Evolutionary conservation across 352 stramenopile genomes (phyloP).

Genomic region (Thalassiosira sp.): DNA sequence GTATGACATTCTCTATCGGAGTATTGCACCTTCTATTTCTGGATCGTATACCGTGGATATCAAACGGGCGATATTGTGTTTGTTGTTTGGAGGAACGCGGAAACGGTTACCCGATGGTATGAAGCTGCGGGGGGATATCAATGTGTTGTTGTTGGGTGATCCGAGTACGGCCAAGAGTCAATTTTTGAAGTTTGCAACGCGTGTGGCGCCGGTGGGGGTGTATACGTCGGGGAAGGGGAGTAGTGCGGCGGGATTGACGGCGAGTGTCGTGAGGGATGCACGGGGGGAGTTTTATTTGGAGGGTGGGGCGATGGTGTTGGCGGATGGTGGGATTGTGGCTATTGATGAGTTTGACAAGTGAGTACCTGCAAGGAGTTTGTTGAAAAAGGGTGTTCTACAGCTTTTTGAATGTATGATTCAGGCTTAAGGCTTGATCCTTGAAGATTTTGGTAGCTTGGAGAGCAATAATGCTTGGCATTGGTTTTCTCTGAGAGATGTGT

Average conservation of each 20-base stretch:
- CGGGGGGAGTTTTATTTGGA: constrained; percentile 98
- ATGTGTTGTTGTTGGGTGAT: constrained; percentile 97
- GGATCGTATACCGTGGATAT: constrained; percentile 97
- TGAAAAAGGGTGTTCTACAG: too few relatives aligned
- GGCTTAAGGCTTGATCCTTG: too few relatives aligned
- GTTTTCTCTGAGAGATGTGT: too few relatives aligned
- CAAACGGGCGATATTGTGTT: constrained; percentile 94
- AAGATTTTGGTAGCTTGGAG: too few relatives aligned
- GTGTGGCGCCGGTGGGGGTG: constrained; percentile 94
- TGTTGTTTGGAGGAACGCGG: constrained; percentile 92
- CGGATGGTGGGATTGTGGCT: constrained; percentile 97
- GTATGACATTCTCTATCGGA: constrained; percentile 89
- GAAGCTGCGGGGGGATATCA: constrained; percentile 97
- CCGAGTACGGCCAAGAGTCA: constrained; percentile 97
- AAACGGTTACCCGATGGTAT: constrained; percentile 95
- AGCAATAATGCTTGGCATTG: too few relatives aligned
- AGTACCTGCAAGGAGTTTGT: constrained; percentile 13
- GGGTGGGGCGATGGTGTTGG: constrained; percentile 96
- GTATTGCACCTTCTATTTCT: constrained; percentile 93
- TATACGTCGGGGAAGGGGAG: constrained; percentile 99
- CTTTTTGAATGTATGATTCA: neutral
- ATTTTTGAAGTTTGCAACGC: constrained; percentile 94
- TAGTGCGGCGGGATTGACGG: constrained; percentile 95
- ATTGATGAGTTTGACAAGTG: constrained; percentile 89
- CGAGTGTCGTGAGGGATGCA: constrained; percentile 92